phyloP scores from a whole-genome alignment of 2,329 filamentous ascomycete genomes.

The Microdochium bolleyi region DNA sequence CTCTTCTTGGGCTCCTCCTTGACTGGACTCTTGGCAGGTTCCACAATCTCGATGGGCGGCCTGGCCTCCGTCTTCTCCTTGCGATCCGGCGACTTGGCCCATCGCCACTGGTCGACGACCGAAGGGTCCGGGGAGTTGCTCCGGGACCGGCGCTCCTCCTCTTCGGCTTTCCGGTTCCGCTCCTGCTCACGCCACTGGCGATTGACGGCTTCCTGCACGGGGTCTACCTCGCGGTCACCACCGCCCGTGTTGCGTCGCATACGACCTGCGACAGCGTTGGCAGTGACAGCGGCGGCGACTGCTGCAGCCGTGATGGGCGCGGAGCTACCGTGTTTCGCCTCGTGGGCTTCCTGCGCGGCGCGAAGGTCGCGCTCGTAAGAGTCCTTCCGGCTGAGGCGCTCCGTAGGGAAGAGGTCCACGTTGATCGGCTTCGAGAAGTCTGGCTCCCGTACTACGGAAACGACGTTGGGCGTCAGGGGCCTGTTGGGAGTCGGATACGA shows the following conservation, averaged over 20 bases:
- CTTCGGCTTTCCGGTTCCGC: slow-evolving; percentile 43
- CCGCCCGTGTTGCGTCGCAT: slow-evolving; percentile 14
- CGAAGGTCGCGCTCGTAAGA: slow-evolving; percentile 39
- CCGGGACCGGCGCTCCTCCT: slow-evolving; percentile 45
- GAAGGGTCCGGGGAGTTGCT: slow-evolving; percentile 43
- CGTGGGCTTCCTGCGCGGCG: slow-evolving; percentile 33
- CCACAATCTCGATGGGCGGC: slow-evolving; percentile 40
- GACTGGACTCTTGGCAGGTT: slow-evolving; percentile 44
- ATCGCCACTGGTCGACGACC: slow-evolving; percentile 43
- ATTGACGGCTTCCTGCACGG: slow-evolving; percentile 49
- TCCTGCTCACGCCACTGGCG: slow-evolving; percentile 47
- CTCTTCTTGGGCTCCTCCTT: slow-evolving; percentile 31
- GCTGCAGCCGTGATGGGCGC: slow-evolving; percentile 38
- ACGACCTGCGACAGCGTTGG: slow-evolving; percentile 27
- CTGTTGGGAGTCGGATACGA: slow-evolving; percentile 26
- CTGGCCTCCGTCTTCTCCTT: slow-evolving; percentile 27
- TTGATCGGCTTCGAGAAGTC: slow-evolving; percentile 28
- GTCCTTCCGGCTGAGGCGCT: slow-evolving; percentile 39
- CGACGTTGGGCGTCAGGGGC: slow-evolving; percentile 39
- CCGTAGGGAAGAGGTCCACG: slow-evolving; percentile 18
- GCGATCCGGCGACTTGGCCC: neutral
- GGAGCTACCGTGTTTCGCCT: slow-evolving; percentile 38
- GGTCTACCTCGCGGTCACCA: slow-evolving; percentile 26
- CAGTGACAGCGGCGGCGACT: slow-evolving; percentile 34
- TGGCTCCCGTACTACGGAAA: slow-evolving; percentile 47